Base-by-base conservation (phyloP, 23 red algal genomes). In the Gracilaria gracilis region DNA sequence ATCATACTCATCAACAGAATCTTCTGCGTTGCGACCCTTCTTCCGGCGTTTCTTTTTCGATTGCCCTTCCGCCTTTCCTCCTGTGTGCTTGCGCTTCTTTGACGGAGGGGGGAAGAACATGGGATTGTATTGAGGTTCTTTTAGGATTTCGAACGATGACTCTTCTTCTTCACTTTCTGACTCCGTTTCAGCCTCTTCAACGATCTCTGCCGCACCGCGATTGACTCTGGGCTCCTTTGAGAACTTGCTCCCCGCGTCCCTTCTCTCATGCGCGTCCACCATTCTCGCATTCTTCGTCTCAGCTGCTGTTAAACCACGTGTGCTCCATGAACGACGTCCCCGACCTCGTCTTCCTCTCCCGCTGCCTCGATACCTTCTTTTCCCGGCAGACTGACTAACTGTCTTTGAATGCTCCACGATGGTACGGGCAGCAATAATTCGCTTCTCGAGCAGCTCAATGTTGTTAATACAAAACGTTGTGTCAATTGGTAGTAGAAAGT, bases 361-460 rank as follows among this genome's bases (percentile, higher is more conserved):
- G 54, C 58, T 38, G 39, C 79, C 53, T 62, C 79, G 79, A 46
- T 24, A 82, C 27, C 55, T 28, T 23, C 79, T 57, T 39, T 50
- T 77, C 1, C 72, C 72, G 23, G 31, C 23, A 9, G 38, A 46
- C 7, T 28, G 40, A 50, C 27, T 25, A 25, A 50, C 72, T 0
- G 13, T 33, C 72, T 37, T 51, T 40, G 54, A 40, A 19, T 62
- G 36, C 24, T 46, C 79, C 23, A 27, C 79, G 13, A 35, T 21
- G 7, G 53, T 65, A 36, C 79, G 50, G 7, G 79, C 79, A 24
- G 46, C 62, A 39, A 75, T 59, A 38, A 92, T 82, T 53, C 79
- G 79, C 36, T 82, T 57, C 39, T 92, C 89, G 54, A 92, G 48
- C 61, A 74, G 9, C 40, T 44, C 51, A 79, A 92, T 76, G 80